Conservation (phyloP, 2,329 filamentous ascomycete species). For the Neobulgaria alba region DNA sequence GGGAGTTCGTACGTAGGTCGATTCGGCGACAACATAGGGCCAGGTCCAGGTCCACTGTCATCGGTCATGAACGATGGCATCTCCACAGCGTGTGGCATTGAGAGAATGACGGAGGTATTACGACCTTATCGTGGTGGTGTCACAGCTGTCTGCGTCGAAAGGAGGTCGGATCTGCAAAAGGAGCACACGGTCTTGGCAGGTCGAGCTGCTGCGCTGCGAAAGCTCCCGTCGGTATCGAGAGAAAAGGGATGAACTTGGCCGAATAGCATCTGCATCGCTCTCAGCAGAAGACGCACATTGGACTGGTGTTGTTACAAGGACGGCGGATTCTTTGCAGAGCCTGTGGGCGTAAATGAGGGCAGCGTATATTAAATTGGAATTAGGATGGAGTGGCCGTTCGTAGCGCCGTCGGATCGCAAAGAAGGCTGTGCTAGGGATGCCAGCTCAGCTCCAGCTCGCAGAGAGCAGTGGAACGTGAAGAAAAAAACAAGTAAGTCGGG, state of each 20-base stretch:
- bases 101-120: slow-evolving; percentile 17
- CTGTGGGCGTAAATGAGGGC: neutral
- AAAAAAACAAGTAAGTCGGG: neutral
- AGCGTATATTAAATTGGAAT: neutral
- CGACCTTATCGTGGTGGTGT: slow-evolving; percentile 19
- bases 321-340: neutral
- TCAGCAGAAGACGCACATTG: neutral
- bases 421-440: neutral
- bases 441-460: too few species aligned
- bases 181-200: slow-evolving; percentile 16
- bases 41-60: slow-evolving; percentile 23
- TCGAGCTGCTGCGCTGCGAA: slow-evolving; percentile 1
- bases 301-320: neutral
- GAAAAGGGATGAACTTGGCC: neutral
- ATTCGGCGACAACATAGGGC: slow-evolving; percentile 21
- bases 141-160: slow-evolving; percentile 15
- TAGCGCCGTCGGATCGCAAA: neutral
- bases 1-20: slow-evolving; percentile 28
- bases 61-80: slow-evolving; percentile 44
- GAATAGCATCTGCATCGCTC: neutral
- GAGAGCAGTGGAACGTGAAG: neutral
- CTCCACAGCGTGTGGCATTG: slow-evolving; percentile 36
- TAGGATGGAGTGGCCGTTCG: neutral
- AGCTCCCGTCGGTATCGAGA: neutral
- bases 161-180: slow-evolving; percentile 19